Base-by-base conservation (phyloP, 1,284 basidiomycete species). In the Leccinum proliferum region DNA sequence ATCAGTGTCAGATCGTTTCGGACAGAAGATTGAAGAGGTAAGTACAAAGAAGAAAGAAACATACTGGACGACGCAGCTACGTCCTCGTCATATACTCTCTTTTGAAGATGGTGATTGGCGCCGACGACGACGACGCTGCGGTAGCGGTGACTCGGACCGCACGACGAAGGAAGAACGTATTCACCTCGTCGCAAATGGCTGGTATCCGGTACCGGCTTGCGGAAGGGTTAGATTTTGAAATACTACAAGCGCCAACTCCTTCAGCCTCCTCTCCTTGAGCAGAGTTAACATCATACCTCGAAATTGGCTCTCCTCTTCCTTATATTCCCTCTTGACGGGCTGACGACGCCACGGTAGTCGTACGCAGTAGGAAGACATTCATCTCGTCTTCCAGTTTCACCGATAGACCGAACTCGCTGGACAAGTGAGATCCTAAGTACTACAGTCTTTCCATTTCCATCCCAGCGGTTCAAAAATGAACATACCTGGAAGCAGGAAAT, bases 21-120 rank as follows among this genome's bases (percentile, higher is more conserved):
- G 48, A 39, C 37, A 39, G 21, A 21, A 7, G 18, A 12, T 50
- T 21, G 48, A 50, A 11, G 48, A 21, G 48, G 18, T 48, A 18
- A 1, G 5, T 21, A 50, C 11, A 11, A 12, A 21, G 11, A 50
- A 50, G 46, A 29, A 29, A 29, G 68, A 78, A 82, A 39, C 65
- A 3, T 59, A 71, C 69, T 57, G 10, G 15, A 34, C 12, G 12
- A 55, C 21, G 53, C 3, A 3, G 8, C 53, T 32, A 34, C 8
- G 14, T 34, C 29, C 6, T 55, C 53, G 2, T 55, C 15, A 10
- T 34, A 34, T 29, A 29, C 9, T 55, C 32, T 55, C 55, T 32
- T 55, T 55, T 55, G 32, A 55, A 3, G 29, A 32, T 21, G 9
- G 52, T 8, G 18, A 48, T 18, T 46, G 43, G n/a, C 14, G 15